Base-by-base conservation (phyloP, 495 filamentous ascomycete genomes). In the Penicillium cinerascens region DNA sequence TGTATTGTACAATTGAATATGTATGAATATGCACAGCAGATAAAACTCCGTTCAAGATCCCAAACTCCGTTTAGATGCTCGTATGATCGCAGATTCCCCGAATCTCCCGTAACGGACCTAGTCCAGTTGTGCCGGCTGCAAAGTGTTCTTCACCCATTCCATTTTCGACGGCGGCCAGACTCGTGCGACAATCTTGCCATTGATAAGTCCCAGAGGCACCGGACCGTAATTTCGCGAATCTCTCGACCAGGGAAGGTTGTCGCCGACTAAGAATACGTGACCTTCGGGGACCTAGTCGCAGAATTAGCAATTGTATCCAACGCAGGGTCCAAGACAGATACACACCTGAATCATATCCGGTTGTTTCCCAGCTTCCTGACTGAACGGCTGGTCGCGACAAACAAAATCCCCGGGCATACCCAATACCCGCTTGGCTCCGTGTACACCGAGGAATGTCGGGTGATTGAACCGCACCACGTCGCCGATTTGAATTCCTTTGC, bases 371-470 rank as follows among this genome's bases (percentile, higher is more conserved):
- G 55, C 64, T 44, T 61, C 70, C 27, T 45, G 49, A 58, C 68
- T 73, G 43, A 73, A 72, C 23, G 83, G 82, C 29, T 81, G 79
- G 68, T 90, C 82, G 52, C 79, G 74, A 54, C 88, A 71, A 27
- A 97, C 91, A 72, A 93, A 96, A 72, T 98, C 93, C 13, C 93
- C 93, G 11, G 83, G 83, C 80, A 97, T 72, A 2, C 92, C 93
- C 23, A 97, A 57, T 18, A 97, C 84, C 51, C 93, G 75, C 76
- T 98, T 98, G 9, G 87, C 73, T 13, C 77, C 88, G 43, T 81
- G 67, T 22, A 78, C 74, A n/a, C 79, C 79, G 43, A 77, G 64
- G 39, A 86, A 82, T 33, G 82, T 73, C 10, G 92, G 92, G 60
- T 91, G 87, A 21, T 78, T 71, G 69, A 87, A 95, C 35, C 77